These are phyloP conservation scores for Umbelopsis ramanniana DNA, from an alignment of 192 early-diverging fungal genomes.

Conservation along the genomic window DNA sequence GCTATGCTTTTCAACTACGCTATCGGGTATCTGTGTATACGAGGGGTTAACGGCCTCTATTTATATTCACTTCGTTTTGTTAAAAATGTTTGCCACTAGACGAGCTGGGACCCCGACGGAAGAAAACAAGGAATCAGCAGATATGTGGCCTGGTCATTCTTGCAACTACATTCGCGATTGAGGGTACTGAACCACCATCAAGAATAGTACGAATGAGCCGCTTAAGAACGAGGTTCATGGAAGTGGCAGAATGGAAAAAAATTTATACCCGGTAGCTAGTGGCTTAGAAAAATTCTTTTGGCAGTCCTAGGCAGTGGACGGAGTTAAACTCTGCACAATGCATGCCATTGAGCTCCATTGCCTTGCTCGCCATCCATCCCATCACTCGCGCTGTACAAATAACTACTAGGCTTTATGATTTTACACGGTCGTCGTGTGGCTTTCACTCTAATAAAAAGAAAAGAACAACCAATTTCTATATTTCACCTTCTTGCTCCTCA, in stretches of 20 bases:
- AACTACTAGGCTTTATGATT: neutral
- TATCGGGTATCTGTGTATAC: too few relatives aligned
- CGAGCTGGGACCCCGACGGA: slow-evolving; percentile 19
- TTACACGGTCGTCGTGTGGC: neutral
- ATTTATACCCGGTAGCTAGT: neutral
- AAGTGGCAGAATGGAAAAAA: neutral
- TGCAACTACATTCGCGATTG: slow-evolving; percentile 12
- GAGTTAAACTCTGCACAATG: too few relatives aligned
- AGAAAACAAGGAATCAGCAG: slow-evolving; percentile 20
- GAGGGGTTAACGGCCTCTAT: too few relatives aligned
- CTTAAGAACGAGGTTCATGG: slow-evolving; percentile 4
- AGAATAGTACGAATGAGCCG: slow-evolving; percentile 16
- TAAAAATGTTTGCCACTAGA: slow-evolving; percentile 18
- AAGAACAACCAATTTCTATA: slow-evolving; percentile 6
- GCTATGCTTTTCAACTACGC: too few relatives aligned
- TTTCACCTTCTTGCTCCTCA: slow-evolving; percentile 20
- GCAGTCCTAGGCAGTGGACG: too few relatives aligned
- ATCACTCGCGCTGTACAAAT: neutral
- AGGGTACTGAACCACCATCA: slow-evolving; percentile 4
- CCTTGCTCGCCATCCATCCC: neutral
- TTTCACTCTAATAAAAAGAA: slow-evolving; percentile 5
- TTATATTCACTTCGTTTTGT: neutral
- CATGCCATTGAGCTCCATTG: neutral
- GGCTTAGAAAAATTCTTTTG: neutral
- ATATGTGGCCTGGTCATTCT: slow-evolving; percentile 17